phyloP scores from a whole-genome alignment of 176 grass and related monocot genomes.

The Oryza meyeriana region DNA sequence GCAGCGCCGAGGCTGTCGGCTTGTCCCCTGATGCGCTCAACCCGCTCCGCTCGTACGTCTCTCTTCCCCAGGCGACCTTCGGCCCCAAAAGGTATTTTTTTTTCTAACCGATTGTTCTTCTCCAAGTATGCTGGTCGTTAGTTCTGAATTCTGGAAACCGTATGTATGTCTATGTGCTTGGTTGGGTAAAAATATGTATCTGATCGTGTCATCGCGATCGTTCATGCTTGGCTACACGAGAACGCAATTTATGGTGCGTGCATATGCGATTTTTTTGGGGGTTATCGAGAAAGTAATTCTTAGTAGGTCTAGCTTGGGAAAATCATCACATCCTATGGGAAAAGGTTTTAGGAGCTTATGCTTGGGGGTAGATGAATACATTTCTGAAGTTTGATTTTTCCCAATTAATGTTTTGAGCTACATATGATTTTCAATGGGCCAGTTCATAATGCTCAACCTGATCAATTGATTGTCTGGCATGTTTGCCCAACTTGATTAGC shows the following conservation, averaged over 20 bases:
- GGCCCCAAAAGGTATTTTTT: conserved; percentile 65
- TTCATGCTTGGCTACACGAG: background rate
- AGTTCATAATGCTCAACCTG: background rate
- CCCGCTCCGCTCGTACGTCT: conserved; percentile 69
- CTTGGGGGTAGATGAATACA: background rate
- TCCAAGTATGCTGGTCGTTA: background rate
- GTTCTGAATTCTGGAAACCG: background rate
- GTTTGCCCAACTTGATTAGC: background rate
- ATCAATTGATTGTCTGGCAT: background rate
- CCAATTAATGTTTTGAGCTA: background rate
- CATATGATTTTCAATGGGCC: background rate
- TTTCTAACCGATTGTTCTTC: background rate
- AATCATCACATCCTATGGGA: background rate
- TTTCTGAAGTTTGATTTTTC: background rate
- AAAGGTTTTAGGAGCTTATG: background rate
- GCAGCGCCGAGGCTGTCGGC: conserved; percentile 6
- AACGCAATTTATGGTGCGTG: background rate
- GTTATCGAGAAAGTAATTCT: background rate
- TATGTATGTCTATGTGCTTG: background rate
- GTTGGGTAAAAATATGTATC: background rate
- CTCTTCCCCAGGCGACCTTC: conserved; percentile 84
- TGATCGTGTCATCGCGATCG: background rate
- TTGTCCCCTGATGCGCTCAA: conserved; percentile 51
- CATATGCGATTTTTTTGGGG: background rate
- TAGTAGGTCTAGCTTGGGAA: background rate